These are phyloP conservation scores for Clausena lansium DNA, from an alignment of 345 rosid genomes.

Conservation along the genomic window DNA sequence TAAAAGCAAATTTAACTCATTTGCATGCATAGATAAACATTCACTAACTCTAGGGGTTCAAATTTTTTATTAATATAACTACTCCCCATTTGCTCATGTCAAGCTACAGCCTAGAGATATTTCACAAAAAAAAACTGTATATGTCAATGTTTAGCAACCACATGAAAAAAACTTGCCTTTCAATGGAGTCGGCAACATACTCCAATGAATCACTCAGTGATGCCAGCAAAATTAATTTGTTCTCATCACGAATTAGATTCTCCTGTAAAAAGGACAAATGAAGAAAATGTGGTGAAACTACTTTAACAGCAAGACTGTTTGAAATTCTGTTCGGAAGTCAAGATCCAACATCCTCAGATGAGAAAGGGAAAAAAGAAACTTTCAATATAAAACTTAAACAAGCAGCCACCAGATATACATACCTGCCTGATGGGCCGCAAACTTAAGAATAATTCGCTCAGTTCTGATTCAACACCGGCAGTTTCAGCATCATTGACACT, in stretches of 20 bases:
- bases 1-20: neutral
- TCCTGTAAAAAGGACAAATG: conserved; percentile 52
- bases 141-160: neutral
- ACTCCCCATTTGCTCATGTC: neutral
- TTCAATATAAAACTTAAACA: neutral
- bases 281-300: neutral
- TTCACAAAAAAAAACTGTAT: conserved; percentile 9
- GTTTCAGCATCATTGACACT: conserved; percentile 44
- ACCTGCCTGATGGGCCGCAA: conserved; percentile 93
- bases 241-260: conserved; percentile 89
- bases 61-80: neutral
- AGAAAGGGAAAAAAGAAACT: neutral
- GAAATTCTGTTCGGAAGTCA: neutral
- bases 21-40: neutral
- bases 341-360: neutral
- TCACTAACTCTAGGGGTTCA: neutral
- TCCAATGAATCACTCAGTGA: conserved; percentile 97
- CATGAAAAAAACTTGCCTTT: conserved; percentile 56
- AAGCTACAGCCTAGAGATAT: conserved; percentile 4
- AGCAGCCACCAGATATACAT: conserved; percentile 6
- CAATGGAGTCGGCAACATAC: conserved; percentile 95
- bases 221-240: conserved; percentile 88
- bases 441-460: conserved; percentile 66
- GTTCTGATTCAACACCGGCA: conserved; percentile 58
- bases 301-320: neutral